Base-by-base conservation (phyloP, 192 early-diverging fungal species). In the Backusella tuberculispora region DNA sequence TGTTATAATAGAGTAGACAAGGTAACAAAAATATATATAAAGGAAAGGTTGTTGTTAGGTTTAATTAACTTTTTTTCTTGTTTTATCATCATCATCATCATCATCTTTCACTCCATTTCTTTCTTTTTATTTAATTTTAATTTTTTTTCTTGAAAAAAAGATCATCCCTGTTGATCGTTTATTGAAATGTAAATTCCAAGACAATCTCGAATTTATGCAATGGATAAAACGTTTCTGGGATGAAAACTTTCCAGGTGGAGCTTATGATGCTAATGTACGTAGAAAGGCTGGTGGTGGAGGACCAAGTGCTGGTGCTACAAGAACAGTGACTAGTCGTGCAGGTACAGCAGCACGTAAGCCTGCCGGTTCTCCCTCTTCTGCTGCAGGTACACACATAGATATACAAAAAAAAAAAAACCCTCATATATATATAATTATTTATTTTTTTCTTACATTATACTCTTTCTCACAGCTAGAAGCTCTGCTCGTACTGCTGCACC, bases 141-240 rank as follows among this genome's bases (percentile, higher is more conserved):
- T 17, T 53, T 69, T 38, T 50, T 34, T 73, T 26, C 24, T 17
- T 44, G 3, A 63, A 43, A 6, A 41, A 15, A 77, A 93, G 91
- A 85, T 85, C 34, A 92, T 99, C 63, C 95, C 95, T 44, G 95
- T 96, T 12, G 91, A 97, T 40, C 85, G 92, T 12, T 85, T 99
- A 66, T 88, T 94, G 80, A 99, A 97, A 82, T 96, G 95, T 85
- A 95, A 93, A 69, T 96, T 99, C 79, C 97, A 98, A 88, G 98
- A 99, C 85, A 99, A 99, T 81, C 88, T 99, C 69, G 97, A 98
- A 88, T 97, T 99, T 78, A 79, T 98, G 79, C 98, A 99, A 77
- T 99, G 96, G 95, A 72, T 96, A 73, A 98, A 95, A 76, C 90
- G 90, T 73, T 96, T 88, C 83, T 97, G 95, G 97, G 95, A 99